These are phyloP conservation scores for Vitis vinifera DNA, from an alignment of 164 flowering plant genomes.

Conservation along the genomic window ASM3070453v1 NC_081805.1:25729001-25729500, in stretches of 20 bases:
- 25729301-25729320: constrained; percentile 6
- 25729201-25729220: background rate
- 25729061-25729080: constrained; percentile 26
- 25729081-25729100: constrained; percentile 21
- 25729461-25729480: constrained; percentile 13
- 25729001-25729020: constrained; percentile 26
- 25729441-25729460: constrained; percentile 1
- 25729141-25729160: background rate
- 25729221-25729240: constrained; percentile 11
- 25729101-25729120: too few species aligned
- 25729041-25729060: constrained; percentile 10
- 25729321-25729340: background rate
- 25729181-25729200: background rate
- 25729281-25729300: constrained; percentile 13
- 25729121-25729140: background rate
- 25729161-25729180: too few species aligned
- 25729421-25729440: background rate
- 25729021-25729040: constrained; percentile 30
- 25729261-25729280: constrained; percentile 30
- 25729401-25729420: background rate
- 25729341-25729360: background rate
- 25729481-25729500: constrained; percentile 39
- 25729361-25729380: background rate
- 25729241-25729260: constrained; percentile 18
- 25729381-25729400: background rate